phyloP scores from a whole-genome alignment of 2,329 filamentous ascomycete genomes.

The Aspergillus pseudoterreus region DNA sequence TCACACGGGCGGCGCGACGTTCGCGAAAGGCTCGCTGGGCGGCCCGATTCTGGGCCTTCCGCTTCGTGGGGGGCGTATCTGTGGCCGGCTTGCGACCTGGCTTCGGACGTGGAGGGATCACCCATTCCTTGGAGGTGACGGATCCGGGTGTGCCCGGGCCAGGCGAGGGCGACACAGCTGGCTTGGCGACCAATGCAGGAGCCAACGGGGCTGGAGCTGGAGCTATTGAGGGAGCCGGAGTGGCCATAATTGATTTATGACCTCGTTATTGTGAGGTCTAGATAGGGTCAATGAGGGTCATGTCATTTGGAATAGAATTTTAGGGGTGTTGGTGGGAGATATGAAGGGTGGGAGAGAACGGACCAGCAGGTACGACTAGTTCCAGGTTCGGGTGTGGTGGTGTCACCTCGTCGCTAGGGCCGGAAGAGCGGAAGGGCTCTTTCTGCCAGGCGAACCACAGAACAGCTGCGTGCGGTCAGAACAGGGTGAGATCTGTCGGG shows the following conservation, averaged over 20 bases:
- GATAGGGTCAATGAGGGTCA: background rate
- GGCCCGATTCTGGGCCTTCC: conserved; percentile 90
- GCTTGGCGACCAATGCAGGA: conserved; percentile 36
- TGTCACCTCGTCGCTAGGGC: conserved; percentile 25
- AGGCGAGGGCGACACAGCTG: conserved; percentile 36
- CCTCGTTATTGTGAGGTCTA: background rate
- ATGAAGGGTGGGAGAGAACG: conserved; percentile 14
- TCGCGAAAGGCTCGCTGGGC: conserved; percentile 90
- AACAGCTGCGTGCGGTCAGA: background rate
- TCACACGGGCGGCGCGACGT: conserved; percentile 77
- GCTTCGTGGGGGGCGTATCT: conserved; percentile 86
- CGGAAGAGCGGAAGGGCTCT: conserved; percentile 35
- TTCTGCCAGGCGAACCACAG: conserved; percentile 18
- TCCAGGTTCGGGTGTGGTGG: conserved; percentile 10
- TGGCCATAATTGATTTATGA: conserved; percentile 23
- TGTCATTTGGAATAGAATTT: background rate
- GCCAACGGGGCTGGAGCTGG: conserved; percentile 36
- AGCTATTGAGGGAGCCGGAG: conserved; percentile 34
- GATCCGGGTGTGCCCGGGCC: conserved; percentile 41
- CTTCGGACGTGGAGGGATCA: conserved; percentile 78
- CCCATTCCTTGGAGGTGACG: conserved; percentile 80
- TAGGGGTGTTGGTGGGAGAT: background rate
- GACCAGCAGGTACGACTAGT: conserved; percentile 10
- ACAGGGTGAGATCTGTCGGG: background rate
- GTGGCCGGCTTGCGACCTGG: conserved; percentile 91